phyloP scores from a whole-genome alignment of 805 yeast species.

The Wickerhamiella domercqiae region DNA sequence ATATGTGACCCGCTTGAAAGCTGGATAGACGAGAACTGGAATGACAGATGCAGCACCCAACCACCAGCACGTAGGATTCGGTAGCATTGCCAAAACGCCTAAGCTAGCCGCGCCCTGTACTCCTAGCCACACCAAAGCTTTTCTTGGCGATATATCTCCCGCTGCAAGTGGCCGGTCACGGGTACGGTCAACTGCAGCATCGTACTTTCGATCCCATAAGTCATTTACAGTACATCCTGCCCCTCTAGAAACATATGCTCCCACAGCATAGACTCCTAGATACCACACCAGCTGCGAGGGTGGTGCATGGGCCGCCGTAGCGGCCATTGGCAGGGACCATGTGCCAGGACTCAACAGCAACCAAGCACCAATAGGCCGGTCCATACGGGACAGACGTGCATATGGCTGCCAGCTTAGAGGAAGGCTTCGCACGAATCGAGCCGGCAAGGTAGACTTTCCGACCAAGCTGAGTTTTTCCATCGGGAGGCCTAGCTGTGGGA shows the following conservation, averaged over 20 bases:
- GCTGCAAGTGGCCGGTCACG: constrained; percentile 86
- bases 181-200: constrained; percentile 74
- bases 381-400: constrained; percentile 81
- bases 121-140: constrained; percentile 56
- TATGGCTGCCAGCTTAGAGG: constrained; percentile 74
- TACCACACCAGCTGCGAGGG: constrained; percentile 44
- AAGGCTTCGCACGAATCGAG: constrained; percentile 26
- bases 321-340: constrained; percentile 90
- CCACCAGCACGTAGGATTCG: constrained; percentile 56
- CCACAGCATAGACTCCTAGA: constrained; percentile 59
- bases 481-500: no score
- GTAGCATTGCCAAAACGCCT: constrained; percentile 54
- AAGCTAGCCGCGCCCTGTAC: constrained; percentile 65
- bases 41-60: constrained; percentile 71
- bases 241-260: constrained; percentile 86
- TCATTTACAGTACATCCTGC: constrained; percentile 97
- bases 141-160: constrained; percentile 54
- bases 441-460: constrained; percentile 19
- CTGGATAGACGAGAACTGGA: constrained; percentile 73
- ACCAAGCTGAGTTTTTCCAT: background rate
- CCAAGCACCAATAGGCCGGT: constrained; percentile 93
- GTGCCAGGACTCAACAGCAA: constrained; percentile 68
- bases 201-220: constrained; percentile 67
- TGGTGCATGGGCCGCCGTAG: constrained; percentile 52
- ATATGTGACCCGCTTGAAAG: constrained; percentile 87